Base-by-base conservation (phyloP, 2,329 filamentous ascomycete genomes). In the Xylaria sp. region DNA sequence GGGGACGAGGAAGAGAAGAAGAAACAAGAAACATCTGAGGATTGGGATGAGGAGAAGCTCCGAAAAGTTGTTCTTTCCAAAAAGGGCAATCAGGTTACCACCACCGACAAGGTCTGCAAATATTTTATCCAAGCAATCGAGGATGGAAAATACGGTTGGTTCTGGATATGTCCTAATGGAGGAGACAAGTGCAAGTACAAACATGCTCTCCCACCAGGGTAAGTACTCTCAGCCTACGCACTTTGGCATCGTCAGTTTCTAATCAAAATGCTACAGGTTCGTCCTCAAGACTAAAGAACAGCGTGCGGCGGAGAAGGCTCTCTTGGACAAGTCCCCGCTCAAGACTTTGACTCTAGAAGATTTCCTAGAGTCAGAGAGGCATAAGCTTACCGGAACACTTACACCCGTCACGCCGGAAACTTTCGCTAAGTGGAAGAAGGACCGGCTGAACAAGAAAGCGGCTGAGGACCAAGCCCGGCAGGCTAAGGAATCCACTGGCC, bases 81-180 rank as follows among this genome's bases (percentile, higher is more conserved):
- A 79, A 96, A 99, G 74, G 94, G 94, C 48, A 99, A 99, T 74
- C 94, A 96, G 56, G 87, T 88, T 71, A 96, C 92, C 19, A 90
- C 90, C 4, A 99, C 94, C 43, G 94, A 99, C 71, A 99, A 97
- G 77, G 94, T 99, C 63, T 99, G 94, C 90, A 99, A 97, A 76
- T 96, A 79, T 80, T 99, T 99, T 72, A 94, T 97, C 71, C 88
- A 92, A 64, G 94, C 94, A 21, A 94, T 99, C 59, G 94, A 99
- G 76, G 94, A 99, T 70, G 90, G 92, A 67, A 99, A 97, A 76
- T 99, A 99, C 68, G 94, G 94, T 59, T 99, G 94, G 94, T 97
- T 99, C 77, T 99, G 94, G 94, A 82, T 86, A 55, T 99, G 94
- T 82, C 94, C 94, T 43, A 97, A 97, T 69, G 92, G 92, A 62